phyloP scores from a whole-genome alignment of 139 green algal genomes.

The Tetraselmis chui region DNA sequence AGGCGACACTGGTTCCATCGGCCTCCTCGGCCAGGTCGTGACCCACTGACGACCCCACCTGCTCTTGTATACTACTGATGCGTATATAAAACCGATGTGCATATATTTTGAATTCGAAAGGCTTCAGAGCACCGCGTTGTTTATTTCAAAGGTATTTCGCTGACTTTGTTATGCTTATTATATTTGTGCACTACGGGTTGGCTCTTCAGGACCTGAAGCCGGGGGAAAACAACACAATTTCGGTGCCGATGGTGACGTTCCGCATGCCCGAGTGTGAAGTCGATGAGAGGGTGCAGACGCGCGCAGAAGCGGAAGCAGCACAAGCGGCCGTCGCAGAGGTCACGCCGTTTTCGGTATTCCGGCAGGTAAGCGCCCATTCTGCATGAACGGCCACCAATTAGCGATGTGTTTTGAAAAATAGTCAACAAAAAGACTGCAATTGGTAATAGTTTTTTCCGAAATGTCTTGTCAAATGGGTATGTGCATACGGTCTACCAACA shows the following conservation, averaged over 20 bases:
- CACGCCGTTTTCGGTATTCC: neutral
- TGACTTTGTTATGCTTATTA: neutral
- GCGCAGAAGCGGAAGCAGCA: neutral
- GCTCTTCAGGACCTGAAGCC: neutral
- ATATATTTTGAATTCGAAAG: neutral
- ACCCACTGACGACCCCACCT: neutral
- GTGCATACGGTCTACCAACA: no score
- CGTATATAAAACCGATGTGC: neutral
- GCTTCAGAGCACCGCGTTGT: neutral
- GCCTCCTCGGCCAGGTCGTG: constrained; percentile 11
- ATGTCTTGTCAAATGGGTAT: no score
- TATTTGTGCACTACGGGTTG: neutral
- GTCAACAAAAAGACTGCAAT: no score
- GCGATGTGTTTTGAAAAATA: no score
- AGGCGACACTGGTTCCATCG: constrained; percentile 6
- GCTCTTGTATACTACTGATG: neutral
- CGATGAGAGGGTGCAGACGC: neutral
- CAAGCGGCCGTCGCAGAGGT: neutral
- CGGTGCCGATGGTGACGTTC: neutral
- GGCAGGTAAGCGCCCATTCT: no score
- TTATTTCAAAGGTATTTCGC: neutral
- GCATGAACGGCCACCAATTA: no score
- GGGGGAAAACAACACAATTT: neutral
- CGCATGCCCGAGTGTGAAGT: neutral
- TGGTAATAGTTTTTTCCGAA: no score